phyloP scores from a whole-genome alignment of 2,329 filamentous ascomycete genomes.

The Fusarium falciforme region DNA sequence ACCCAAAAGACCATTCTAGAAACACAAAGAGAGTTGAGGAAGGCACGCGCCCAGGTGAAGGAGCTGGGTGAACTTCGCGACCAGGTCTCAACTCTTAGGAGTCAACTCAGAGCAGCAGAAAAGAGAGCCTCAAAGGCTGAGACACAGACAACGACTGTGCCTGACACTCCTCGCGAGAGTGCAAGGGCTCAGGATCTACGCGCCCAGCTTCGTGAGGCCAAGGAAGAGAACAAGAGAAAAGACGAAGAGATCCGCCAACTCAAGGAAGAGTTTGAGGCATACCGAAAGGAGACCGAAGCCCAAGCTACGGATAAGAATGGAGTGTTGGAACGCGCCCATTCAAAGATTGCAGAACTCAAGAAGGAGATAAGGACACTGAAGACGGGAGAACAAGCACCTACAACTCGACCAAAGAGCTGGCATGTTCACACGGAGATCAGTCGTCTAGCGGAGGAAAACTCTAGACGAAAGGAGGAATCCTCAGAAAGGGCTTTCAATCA shows the following conservation, averaged over 20 bases:
- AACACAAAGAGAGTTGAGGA: conserved; percentile 64
- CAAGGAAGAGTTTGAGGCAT: conserved; percentile 63
- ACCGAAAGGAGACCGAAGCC: conserved; percentile 65
- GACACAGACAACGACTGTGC: conserved; percentile 48
- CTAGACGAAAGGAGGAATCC: not conserved
- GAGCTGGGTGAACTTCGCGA: conserved; percentile 63
- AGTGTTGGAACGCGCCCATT: conserved; percentile 66
- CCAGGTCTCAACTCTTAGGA: conserved; percentile 64
- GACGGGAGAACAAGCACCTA: conserved; percentile 33
- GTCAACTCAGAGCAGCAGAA: conserved; percentile 62
- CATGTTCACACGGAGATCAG: conserved; percentile 40
- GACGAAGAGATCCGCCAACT: conserved; percentile 62
- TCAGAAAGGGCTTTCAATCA: not conserved
- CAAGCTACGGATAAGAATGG: conserved; percentile 66
- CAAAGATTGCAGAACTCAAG: conserved; percentile 67
- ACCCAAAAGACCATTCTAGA: conserved; percentile 65
- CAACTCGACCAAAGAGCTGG: conserved; percentile 46
- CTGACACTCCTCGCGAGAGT: conserved; percentile 34
- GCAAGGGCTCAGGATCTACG: conserved; percentile 52
- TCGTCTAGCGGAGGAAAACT: conserved; percentile 17
- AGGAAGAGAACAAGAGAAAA: conserved; percentile 58
- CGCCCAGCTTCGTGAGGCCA: conserved; percentile 56
- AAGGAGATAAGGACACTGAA: conserved; percentile 63
- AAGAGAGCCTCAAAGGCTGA: conserved; percentile 54
- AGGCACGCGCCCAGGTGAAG: conserved; percentile 64